Percentiles rank a stretch among this genome's conserved stretches.
Conservation (phyloP, 106 monocot species). For the Dendrobium officinale region DNA sequence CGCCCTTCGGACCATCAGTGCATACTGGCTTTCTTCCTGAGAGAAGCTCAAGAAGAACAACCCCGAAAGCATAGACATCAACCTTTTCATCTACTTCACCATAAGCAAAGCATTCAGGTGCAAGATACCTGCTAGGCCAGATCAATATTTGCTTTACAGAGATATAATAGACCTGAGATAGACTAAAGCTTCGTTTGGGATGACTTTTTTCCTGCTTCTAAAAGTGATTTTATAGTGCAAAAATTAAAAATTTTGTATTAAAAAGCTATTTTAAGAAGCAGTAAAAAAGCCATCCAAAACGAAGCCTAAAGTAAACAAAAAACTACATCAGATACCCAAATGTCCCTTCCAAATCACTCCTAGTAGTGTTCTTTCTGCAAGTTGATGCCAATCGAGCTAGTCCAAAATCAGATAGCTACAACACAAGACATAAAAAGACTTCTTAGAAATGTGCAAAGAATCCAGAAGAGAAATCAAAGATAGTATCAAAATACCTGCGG, state of each 20-base stretch:
- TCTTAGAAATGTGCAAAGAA: neutral
- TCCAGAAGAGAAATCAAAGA: neutral
- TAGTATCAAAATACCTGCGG: slow-evolving; percentile 24
- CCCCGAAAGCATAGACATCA: slow-evolving; percentile 90
- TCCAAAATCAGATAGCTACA: slow-evolving; percentile 89
- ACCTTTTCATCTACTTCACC: slow-evolving; percentile 76
- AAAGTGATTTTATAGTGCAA: too few species aligned
- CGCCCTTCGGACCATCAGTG: slow-evolving; percentile 41
- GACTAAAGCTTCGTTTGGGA: neutral
- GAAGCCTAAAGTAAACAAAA: neutral
- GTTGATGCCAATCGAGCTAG: slow-evolving; percentile 53
- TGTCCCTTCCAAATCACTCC: slow-evolving; percentile 83
- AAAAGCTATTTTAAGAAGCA: too few species aligned
- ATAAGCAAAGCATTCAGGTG: slow-evolving; percentile 83
- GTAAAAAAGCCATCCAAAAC: too few species aligned
- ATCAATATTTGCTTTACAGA: neutral
- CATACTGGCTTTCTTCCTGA: slow-evolving; percentile 69
- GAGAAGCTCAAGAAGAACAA: slow-evolving; percentile 87
- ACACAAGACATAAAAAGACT: neutral
- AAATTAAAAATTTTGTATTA: too few species aligned
- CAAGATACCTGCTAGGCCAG: slow-evolving; percentile 50
- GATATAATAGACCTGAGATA: neutral
- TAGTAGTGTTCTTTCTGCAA: slow-evolving; percentile 18
- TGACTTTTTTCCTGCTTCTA: too few species aligned
- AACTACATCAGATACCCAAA: slow-evolving; percentile 56